These are phyloP conservation scores for Arthrobotrys iridis DNA, from an alignment of 2,329 filamentous ascomycete genomes.

Conservation along the genomic window DNA sequence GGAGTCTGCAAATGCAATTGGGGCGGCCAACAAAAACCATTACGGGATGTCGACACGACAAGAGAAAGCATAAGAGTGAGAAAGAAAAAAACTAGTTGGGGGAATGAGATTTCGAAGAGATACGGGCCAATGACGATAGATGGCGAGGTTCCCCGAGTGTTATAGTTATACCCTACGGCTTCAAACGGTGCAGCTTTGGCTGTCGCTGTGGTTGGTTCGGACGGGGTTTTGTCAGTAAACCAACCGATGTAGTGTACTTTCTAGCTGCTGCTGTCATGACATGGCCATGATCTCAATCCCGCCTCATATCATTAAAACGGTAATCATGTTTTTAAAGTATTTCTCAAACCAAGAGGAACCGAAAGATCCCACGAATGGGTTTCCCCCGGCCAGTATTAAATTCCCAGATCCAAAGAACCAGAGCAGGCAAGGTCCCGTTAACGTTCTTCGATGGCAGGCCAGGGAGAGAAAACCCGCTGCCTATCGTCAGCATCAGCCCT, in stretches of 20 bases:
- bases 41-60: constrained; percentile 50
- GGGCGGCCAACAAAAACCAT: constrained; percentile 8
- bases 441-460: too few relatives aligned
- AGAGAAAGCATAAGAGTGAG: neutral
- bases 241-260: neutral
- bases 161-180: constrained; percentile 8
- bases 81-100: constrained; percentile 4
- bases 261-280: neutral
- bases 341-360: neutral
- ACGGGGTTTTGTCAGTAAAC: neutral
- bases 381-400: neutral
- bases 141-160: constrained; percentile 16
- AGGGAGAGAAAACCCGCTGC: neutral
- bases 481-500: constrained; percentile 19
- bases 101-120: neutral
- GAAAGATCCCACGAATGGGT: neutral
- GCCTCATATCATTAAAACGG: too few relatives aligned
- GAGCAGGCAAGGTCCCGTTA: neutral
- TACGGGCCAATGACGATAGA: constrained; percentile 30
- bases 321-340: too few relatives aligned
- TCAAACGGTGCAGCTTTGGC: constrained; percentile 47
- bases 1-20: constrained; percentile 12
- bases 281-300: too few relatives aligned
- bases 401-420: constrained; percentile 1
- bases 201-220: constrained; percentile 47